Base-by-base conservation (phyloP, 2,329 filamentous ascomycete species). In the Diaporthe vexans region DNA sequence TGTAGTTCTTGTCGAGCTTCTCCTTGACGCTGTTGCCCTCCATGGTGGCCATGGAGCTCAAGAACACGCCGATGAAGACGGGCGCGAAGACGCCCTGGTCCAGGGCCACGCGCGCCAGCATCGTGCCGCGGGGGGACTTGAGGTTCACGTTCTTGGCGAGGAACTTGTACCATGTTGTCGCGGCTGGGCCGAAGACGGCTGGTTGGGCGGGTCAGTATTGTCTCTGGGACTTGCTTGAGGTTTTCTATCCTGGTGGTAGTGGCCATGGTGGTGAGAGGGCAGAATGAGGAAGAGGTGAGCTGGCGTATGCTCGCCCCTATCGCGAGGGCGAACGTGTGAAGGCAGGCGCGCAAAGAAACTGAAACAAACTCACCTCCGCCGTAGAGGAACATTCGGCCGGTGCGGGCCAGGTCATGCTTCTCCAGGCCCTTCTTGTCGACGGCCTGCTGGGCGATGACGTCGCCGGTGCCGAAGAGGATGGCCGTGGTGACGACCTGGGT, bases 401-500 rank as follows among this genome's bases (percentile, higher is more conserved):
- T 95, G 71, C 94, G 90, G 37, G 86, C 85, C 51, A 91, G 79
- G 80, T 96, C 93, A 83, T 99, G 96, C 77, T 94, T 93, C 78
- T 92, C 85, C 35, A 94, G 78, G 24, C 95, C 95, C 80, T 89
- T 92, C 83, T 91, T 92, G 85, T 98, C 96, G 75, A 99, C 94
- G 48, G 91, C 88, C 85, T 98, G 96, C 85, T 99, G 97, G 51
- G 97, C 95, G 78, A 97, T 92, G 75, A 93, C 88, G 85, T 99
- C 97, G 80, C 97, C 97, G 19, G 95, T 94, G 74, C 94, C 95
- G 83, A 98, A 99, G 77, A 99, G 92, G 75, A 98, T 90, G 65
- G 94, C 94, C 52, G 96, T 98, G 73, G 95, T 97, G 79, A 98
- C 86, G 82, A 93, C 94, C 87, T 98, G 95, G 15, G 96, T 98